These are phyloP conservation scores for Hericium rajendrae DNA, from an alignment of 768 basidiomycete species.

Conservation along the genomic window DNA sequence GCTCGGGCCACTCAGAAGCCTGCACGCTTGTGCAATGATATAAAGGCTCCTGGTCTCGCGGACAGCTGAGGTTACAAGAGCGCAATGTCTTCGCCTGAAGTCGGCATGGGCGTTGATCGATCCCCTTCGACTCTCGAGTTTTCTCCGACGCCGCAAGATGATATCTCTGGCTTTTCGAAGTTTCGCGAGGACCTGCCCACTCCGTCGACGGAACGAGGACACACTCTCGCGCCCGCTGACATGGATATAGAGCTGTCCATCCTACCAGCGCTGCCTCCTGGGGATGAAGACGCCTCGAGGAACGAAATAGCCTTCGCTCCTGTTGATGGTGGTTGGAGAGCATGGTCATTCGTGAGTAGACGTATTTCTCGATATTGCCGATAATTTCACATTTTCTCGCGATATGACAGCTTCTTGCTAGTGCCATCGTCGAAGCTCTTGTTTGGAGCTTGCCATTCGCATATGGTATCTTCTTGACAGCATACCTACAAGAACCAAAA, in stretches of 20 bases:
- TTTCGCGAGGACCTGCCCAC: neutral
- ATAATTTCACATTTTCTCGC: neutral
- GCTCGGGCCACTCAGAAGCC: too few species aligned
- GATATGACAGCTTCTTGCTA: neutral
- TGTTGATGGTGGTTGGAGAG: neutral
- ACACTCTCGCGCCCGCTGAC: neutral
- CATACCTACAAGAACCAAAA: conserved; percentile 18
- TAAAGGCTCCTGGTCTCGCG: too few species aligned
- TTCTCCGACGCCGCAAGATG: too few species aligned
- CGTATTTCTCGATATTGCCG: neutral
- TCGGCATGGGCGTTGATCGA: too few species aligned
- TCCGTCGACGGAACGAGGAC: neutral
- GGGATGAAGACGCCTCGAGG: neutral
- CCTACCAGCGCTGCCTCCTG: conserved; percentile 1
- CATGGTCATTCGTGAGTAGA: neutral
- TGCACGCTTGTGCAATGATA: too few species aligned
- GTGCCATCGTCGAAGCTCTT: neutral
- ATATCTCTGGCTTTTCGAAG: too few species aligned
- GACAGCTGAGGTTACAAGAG: too few species aligned
- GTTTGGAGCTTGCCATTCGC: conserved; percentile 24
- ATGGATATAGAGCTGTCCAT: conserved; percentile 16
- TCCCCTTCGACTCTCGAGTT: too few species aligned
- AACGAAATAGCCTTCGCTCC: neutral
- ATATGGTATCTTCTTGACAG: conserved; percentile 21
- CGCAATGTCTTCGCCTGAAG: too few species aligned